A percentile compares a stretch with the other conserved stretches of the same genome.
These are phyloP conservation scores for Laetiporus sulphureus DNA, from an alignment of 1,284 basidiomycete species.

Conservation along the genomic window DNA sequence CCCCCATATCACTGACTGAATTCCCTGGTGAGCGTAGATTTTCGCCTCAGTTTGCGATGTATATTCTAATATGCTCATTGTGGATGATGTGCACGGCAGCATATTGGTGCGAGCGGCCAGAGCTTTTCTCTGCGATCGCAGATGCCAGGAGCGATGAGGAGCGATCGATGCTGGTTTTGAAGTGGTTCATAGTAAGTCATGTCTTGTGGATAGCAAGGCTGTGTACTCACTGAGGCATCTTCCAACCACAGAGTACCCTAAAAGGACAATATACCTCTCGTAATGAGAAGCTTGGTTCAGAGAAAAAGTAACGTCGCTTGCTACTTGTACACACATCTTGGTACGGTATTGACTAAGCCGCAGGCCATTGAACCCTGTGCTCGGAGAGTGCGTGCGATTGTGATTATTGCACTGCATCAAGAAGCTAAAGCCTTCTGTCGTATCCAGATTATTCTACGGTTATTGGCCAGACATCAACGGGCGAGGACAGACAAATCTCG, in stretches of 20 bases:
- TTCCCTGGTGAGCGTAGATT: conserved; percentile 62
- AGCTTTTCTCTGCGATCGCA: conserved; percentile 78
- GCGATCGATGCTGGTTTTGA: conserved; percentile 69
- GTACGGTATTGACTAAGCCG: too few species aligned
- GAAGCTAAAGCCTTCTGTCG: not conserved
- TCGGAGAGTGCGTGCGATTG: conserved; percentile 77
- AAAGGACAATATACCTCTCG: conserved; percentile 94
- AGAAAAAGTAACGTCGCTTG: conserved; percentile 77
- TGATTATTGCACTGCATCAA: too few species aligned
- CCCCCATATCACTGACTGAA: conserved; percentile 80
- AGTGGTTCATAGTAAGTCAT: conserved; percentile 83
- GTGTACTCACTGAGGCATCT: not conserved
- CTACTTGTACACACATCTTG: not conserved
- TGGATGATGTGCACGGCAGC: conserved; percentile 33
- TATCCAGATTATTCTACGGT: conserved; percentile 81
- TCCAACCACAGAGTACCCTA: conserved; percentile 64
- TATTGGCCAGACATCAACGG: conserved; percentile 78
- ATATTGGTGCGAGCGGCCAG: conserved; percentile 91
- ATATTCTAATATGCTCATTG: conserved; percentile 4
- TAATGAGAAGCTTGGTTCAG: conserved; percentile 90
- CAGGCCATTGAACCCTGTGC: conserved; percentile 91
- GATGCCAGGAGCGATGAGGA: conserved; percentile 69
- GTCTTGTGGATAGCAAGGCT: not conserved
- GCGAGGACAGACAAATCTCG: conserved; percentile 80
- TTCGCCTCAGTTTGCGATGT: not conserved